phyloP scores from a whole-genome alignment of 2,329 filamentous ascomycete genomes.

The Fusarium nematophilum region DNA sequence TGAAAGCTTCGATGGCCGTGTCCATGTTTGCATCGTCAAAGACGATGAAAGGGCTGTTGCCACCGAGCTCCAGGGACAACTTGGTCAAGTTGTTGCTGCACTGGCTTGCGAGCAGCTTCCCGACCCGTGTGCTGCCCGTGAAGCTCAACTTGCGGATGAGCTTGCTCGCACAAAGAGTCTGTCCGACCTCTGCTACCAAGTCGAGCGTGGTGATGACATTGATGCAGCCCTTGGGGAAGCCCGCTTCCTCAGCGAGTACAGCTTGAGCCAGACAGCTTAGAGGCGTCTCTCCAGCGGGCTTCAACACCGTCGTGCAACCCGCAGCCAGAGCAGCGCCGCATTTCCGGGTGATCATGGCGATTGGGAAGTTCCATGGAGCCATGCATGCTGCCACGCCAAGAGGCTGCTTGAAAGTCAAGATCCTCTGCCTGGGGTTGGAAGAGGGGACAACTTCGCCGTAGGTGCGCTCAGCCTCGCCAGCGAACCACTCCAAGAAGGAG shows the following conservation, averaged over 20 bases:
- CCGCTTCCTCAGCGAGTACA: constrained; percentile 74
- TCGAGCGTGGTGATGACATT: constrained; percentile 64
- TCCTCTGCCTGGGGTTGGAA: too few species aligned
- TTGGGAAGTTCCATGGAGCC: constrained; percentile 42
- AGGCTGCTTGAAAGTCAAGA: too few species aligned
- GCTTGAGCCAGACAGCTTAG: constrained; percentile 75
- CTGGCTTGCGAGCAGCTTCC: too few species aligned
- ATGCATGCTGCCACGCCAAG: neutral
- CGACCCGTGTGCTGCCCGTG: too few species aligned
- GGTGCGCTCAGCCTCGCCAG: constrained; percentile 65
- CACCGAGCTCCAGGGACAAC: too few species aligned
- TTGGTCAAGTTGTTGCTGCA: too few species aligned
- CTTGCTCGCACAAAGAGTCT: neutral
- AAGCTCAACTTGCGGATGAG: constrained; percentile 11
- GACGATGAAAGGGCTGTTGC: too few species aligned
- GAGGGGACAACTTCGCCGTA: constrained; percentile 70
- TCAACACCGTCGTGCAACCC: constrained; percentile 79
- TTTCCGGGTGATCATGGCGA: constrained; percentile 59
- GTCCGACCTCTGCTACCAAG: neutral
- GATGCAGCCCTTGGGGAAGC: constrained; percentile 67
- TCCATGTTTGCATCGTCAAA: too few species aligned
- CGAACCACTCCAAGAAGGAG: constrained; percentile 70
- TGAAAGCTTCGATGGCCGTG: constrained; percentile 69
- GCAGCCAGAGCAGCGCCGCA: constrained; percentile 69
- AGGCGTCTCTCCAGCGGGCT: constrained; percentile 80